Conservation (phyloP, 2,329 filamentous ascomycete genomes). For the Ophiostoma novo-ulmi region DNA sequence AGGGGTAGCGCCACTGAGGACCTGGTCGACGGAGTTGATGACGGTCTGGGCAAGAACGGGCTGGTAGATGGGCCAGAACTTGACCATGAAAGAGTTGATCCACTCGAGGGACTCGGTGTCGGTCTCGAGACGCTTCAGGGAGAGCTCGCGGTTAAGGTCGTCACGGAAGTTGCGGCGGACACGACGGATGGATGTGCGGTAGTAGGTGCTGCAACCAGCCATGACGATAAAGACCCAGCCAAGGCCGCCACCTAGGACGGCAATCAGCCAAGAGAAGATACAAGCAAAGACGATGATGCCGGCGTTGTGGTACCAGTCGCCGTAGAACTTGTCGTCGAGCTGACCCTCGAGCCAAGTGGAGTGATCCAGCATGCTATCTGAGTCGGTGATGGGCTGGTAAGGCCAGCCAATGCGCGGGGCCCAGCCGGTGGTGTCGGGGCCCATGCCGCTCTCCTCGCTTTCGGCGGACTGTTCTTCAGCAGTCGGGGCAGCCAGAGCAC, state of each 20-base stretch:
- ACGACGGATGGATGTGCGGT: slow-evolving; percentile 87
- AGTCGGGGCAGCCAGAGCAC: slow-evolving; percentile 45
- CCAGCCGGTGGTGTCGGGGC: slow-evolving; percentile 67
- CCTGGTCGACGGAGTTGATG: slow-evolving; percentile 90
- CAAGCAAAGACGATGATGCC: slow-evolving; percentile 92
- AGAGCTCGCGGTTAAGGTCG: slow-evolving; percentile 78
- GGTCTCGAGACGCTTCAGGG: slow-evolving; percentile 78
- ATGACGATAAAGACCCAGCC: slow-evolving; percentile 93
- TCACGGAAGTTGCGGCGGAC: slow-evolving; percentile 94
- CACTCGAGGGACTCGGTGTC: slow-evolving; percentile 92
- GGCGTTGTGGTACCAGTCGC: slow-evolving; percentile 98
- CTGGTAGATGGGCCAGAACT: slow-evolving; percentile 99
- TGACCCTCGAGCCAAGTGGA: slow-evolving; percentile 79
- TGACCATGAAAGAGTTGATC: slow-evolving; percentile 98
- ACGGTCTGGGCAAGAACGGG: slow-evolving; percentile 89
- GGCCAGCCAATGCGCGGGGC: slow-evolving; percentile 76
- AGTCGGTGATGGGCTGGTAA: slow-evolving; percentile 49
- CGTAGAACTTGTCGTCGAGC: slow-evolving; percentile 84
- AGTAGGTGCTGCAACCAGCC: slow-evolving; percentile 89
- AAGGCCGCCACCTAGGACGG: slow-evolving; percentile 81
- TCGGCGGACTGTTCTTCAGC: slow-evolving; percentile 44
- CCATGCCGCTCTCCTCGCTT: slow-evolving; percentile 48
- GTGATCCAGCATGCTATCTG: slow-evolving; percentile 74
- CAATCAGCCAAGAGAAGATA: slow-evolving; percentile 82
- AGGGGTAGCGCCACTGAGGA: slow-evolving; percentile 86